Base-by-base conservation (phyloP, 306 rosid species). In the Castanopsis chinensis region DNA sequence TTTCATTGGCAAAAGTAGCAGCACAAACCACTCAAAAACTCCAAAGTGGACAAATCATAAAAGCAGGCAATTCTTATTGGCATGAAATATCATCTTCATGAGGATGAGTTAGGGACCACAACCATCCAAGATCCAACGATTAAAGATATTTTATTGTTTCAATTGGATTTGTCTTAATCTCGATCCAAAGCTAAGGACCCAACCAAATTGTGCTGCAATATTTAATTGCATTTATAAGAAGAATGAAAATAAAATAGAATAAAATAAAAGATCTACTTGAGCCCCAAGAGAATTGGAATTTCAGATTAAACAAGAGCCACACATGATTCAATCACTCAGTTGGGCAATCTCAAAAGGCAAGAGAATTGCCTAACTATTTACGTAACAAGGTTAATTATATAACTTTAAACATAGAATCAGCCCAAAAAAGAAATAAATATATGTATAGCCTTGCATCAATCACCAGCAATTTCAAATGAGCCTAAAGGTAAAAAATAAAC, bases 41-140 rank as follows among this genome's bases (percentile, higher is more conserved):
- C 13, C 53, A 75, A 84, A 75, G 83, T 81, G 77, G 81, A 74
- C 89, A 85, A 75, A 79, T 80, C 72, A 71, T 56, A 84, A 83
- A 53, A 81, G 15, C 76, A 75, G 32, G 58, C 73, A 74, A 79
- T 83, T 85, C 81, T 79, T 51, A 79, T 75, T 85, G 89, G 79
- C 70, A 77, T 68, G 72, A 61, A 60, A 77, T 74, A 65, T 84
- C 79, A 68, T 85, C 87, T 81, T 84, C 76, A 45, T 80, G 76
- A 77, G 82, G 79, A 67, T 71, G 78, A 59, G 74, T 83, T 60
- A 80, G 84, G 96, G 92, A 92, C 94, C 94, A 90, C 88, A 76
- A 81, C 60, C 81, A 49, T 73, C n/a, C 57, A 81, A 72, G 79
- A 49, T 73, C 23, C 57, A 81, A 72, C 60, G 70, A 76, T 77